Evolutionary conservation across 176 grass and related monocot species (phyloP).

Genomic region (Oryza glaberrima): DNA sequence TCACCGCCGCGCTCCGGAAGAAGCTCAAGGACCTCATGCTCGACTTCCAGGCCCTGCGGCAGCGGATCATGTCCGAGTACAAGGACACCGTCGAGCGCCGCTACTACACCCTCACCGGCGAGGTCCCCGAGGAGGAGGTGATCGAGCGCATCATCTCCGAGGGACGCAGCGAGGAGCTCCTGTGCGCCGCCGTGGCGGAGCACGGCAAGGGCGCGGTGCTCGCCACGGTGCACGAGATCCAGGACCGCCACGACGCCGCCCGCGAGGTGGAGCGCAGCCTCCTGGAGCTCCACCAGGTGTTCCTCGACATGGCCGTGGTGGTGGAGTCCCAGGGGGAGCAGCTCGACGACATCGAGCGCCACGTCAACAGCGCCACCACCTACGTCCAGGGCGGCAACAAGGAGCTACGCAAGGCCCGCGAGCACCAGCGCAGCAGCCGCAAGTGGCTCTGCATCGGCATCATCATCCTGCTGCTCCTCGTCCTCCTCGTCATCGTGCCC

Average conservation of each 20-base stretch:
- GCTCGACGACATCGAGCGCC: slow-evolving; percentile 76
- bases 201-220: slow-evolving; percentile 78
- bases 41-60: slow-evolving; percentile 93
- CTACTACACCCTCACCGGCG: slow-evolving; percentile 87
- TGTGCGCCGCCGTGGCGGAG: slow-evolving; percentile 71
- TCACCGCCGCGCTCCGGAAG: slow-evolving; percentile 83
- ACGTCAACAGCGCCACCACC: slow-evolving; percentile 68
- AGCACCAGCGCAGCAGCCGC: slow-evolving; percentile 83
- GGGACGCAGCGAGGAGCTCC: slow-evolving; percentile 84
- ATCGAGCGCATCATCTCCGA: slow-evolving; percentile 88
- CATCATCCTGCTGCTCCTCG: slow-evolving; percentile 68
- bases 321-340: slow-evolving; percentile 83
- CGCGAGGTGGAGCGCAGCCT: slow-evolving; percentile 79
- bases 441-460: slow-evolving; percentile 90
- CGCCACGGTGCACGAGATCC: slow-evolving; percentile 81
- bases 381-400: slow-evolving; percentile 81
- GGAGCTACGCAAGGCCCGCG: slow-evolving; percentile 70
- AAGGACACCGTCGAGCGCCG: slow-evolving; percentile 89
- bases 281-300: slow-evolving; percentile 94
- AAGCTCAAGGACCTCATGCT: slow-evolving; percentile 94
- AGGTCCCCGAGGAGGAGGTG: slow-evolving; percentile 86
- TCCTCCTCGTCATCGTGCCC: slow-evolving; percentile 75
- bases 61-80: slow-evolving; percentile 92
- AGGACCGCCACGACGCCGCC: slow-evolving; percentile 73
- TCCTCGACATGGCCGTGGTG: slow-evolving; percentile 90